Evolutionary conservation across 1,139 yeast species (phyloP).

Genomic region (Kodamaea ohmeri): DNA sequence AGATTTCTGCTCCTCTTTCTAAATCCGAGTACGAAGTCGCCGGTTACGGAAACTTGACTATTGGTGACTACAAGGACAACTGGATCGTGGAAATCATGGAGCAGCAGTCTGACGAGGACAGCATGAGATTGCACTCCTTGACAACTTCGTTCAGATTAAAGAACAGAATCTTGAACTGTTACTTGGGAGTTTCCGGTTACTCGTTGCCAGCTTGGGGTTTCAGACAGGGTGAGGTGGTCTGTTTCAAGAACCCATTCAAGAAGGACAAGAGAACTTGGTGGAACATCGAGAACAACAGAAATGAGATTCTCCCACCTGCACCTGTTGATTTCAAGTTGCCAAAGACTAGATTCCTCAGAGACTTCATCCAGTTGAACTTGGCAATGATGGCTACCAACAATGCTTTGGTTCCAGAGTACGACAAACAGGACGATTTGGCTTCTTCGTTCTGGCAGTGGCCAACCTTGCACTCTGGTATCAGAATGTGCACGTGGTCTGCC

Average conservation of each 20-base stretch:
- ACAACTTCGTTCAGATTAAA: constrained; percentile 81
- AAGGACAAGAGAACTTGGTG: constrained; percentile 98
- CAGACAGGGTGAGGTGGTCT: constrained; percentile 94
- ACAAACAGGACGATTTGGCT: constrained; percentile 88
- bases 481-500: constrained; percentile 93
- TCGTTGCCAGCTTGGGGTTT: constrained; percentile 96
- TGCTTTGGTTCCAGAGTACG: constrained; percentile 89
- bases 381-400: constrained; percentile 99
- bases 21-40: constrained; percentile 79
- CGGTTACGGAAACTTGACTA: constrained; percentile 80
- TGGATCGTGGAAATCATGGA: constrained; percentile 90
- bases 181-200: constrained; percentile 79
- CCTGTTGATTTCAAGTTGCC: constrained; percentile 75
- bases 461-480: constrained; percentile 81
- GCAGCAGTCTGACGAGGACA: constrained; percentile 77
- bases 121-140: constrained; percentile 72
- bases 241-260: constrained; percentile 69
- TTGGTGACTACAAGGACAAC: constrained; percentile 90
- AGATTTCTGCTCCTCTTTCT: constrained; percentile 74
- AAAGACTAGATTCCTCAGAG: constrained; percentile 78
- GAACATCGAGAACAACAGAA: constrained; percentile 87
- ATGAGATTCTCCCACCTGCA: constrained; percentile 70
- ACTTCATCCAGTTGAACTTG: constrained; percentile 86
- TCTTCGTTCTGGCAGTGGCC: constrained; percentile 99
- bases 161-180: constrained; percentile 70